phyloP scores from a whole-genome alignment of 768 basidiomycete genomes.

The Tulasnella sp. region DNA sequence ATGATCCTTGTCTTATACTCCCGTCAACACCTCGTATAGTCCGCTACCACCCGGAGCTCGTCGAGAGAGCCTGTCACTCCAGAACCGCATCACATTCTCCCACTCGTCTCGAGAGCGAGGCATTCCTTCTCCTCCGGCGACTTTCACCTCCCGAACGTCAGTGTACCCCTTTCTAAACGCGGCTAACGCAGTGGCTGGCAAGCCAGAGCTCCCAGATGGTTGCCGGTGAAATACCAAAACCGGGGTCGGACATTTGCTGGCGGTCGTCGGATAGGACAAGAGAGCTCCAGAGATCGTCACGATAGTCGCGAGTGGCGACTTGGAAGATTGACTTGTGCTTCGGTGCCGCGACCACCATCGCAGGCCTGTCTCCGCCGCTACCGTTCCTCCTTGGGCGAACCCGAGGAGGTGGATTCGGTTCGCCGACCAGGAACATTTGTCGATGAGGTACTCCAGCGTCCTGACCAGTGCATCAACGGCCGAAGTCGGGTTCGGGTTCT shows the following conservation, averaged over 20 bases:
- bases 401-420: conserved; percentile 80
- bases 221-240: conserved; percentile 58
- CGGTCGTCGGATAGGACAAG: conserved; percentile 68
- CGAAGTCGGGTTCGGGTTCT: conserved; percentile 66
- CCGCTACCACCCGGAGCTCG: conserved; percentile 50
- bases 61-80: conserved; percentile 63
- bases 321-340: conserved; percentile 31
- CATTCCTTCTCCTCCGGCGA: conserved; percentile 54
- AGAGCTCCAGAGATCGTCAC: conserved; percentile 69
- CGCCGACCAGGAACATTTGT: conserved; percentile 62
- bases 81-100: conserved; percentile 82
- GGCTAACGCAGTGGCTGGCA: conserved; percentile 43
- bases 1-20: neutral
- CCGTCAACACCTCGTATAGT: conserved; percentile 55
- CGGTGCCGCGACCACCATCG: conserved; percentile 49
- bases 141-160: conserved; percentile 46
- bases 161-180: conserved; percentile 62
- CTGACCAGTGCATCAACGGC: conserved; percentile 56
- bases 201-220: conserved; percentile 43
- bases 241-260: conserved; percentile 53
- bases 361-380: conserved; percentile 66
- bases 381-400: conserved; percentile 80
- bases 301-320: conserved; percentile 56
- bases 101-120: conserved; percentile 71
- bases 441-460: conserved; percentile 55